Conservation (phyloP, 305 asterid genomes). For the Andrographis paniculata region DNA sequence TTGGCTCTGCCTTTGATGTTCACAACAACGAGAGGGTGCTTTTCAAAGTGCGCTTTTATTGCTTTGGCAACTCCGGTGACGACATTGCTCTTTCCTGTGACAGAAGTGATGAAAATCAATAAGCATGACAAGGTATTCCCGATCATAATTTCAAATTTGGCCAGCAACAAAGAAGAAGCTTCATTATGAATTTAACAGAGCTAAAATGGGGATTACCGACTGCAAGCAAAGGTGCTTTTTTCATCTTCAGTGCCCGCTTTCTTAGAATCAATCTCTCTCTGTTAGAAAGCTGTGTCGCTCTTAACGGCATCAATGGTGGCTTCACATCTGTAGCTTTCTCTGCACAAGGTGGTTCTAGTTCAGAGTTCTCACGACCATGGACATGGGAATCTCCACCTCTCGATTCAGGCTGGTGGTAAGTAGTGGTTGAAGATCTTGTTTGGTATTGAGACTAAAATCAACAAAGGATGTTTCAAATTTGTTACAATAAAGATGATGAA, state of each 20-base stretch:
- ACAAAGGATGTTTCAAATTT: constrained; percentile 11
- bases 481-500: constrained; percentile 8
- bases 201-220: constrained; percentile 46
- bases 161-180: too few relatives aligned
- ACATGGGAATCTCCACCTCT: constrained; percentile 17
- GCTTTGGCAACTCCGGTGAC: constrained; percentile 63
- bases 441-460: constrained; percentile 27
- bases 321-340: constrained; percentile 24
- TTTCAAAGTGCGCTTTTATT: constrained; percentile 59
- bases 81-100: constrained; percentile 82
- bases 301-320: constrained; percentile 21
- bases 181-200: not conserved
- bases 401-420: constrained; percentile 14
- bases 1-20: constrained; percentile 91
- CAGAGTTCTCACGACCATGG: constrained; percentile 23
- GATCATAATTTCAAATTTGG: too few relatives aligned
- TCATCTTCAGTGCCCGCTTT: constrained; percentile 70
- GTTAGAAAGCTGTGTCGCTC: constrained; percentile 58
- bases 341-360: constrained; percentile 20
- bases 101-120: too few relatives aligned
- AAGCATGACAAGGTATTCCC: too few relatives aligned
- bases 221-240: constrained; percentile 60
- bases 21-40: constrained; percentile 83
- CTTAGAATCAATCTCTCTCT: constrained; percentile 85
- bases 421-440: constrained; percentile 25